Evolutionary conservation across 768 basidiomycete species (phyloP).

Genomic region (Boletus tomentosulus): DNA sequence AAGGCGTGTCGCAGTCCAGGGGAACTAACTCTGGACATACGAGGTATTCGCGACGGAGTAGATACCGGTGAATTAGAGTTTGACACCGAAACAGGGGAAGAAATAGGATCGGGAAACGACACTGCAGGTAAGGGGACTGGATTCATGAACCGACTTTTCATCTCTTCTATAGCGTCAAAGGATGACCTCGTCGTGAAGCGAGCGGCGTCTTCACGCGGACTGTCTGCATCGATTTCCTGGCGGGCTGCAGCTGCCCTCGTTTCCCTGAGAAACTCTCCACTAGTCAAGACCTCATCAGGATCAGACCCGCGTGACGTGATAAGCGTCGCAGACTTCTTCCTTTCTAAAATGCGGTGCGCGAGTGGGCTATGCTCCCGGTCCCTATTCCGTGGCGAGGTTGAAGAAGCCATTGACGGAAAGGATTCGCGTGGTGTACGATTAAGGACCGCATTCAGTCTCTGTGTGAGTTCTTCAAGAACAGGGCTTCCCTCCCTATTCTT

Average conservation of each 20-base stretch:
- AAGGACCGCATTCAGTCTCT: constrained; percentile 39
- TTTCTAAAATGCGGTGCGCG: constrained; percentile 20
- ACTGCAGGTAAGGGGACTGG: constrained; percentile 26
- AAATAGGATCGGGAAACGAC: constrained; percentile 14
- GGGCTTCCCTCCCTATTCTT: constrained; percentile 55
- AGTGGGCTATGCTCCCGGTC: constrained; percentile 28
- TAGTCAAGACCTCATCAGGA: background rate
- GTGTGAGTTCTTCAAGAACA: constrained; percentile 46
- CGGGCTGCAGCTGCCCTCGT: constrained; percentile 9
- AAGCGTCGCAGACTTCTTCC: constrained; percentile 15
- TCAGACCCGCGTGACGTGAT: constrained; percentile 6
- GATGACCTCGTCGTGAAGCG: constrained; percentile 29
- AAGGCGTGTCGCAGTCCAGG: constrained; percentile 24
- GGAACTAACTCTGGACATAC: constrained; percentile 21
- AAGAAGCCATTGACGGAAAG: constrained; percentile 23
- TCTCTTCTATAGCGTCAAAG: constrained; percentile 54
- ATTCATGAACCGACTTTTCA: constrained; percentile 55
- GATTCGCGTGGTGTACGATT: constrained; percentile 32
- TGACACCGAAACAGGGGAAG: constrained; percentile 13
- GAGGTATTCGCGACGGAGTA: constrained; percentile 29
- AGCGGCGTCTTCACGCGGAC: constrained; percentile 11
- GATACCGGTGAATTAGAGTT: constrained; percentile 8
- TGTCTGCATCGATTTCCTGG: constrained; percentile 9
- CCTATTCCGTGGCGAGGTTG: constrained; percentile 15
- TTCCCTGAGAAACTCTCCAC: constrained; percentile 8